Percentiles rank a stretch among this genome's conserved stretches.
Conservation (phyloP, 106 monocot genomes). For the Dendrobium nobile region DNA sequence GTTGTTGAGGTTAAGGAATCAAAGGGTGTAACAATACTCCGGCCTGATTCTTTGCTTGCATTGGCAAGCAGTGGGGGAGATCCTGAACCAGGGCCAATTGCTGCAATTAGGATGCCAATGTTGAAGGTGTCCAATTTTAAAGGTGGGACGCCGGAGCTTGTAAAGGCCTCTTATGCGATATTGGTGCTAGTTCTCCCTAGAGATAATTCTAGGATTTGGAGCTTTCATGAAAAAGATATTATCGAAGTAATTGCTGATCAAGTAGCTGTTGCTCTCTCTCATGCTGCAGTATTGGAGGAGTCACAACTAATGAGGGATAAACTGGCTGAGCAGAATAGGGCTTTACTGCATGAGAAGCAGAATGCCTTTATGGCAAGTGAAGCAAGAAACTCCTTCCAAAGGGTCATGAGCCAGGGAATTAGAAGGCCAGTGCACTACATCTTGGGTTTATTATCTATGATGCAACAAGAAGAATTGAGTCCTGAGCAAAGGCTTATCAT, state of each 20-base stretch:
- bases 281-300: conserved; percentile 64
- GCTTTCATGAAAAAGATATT: conserved; percentile 45
- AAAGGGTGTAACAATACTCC: conserved; percentile 34
- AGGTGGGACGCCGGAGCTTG: conserved; percentile 43
- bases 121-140: conserved; percentile 51
- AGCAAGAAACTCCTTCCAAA: conserved; percentile 52
- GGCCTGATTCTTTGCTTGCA: conserved; percentile 33
- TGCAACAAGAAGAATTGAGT: conserved; percentile 49
- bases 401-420: conserved; percentile 54
- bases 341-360: conserved; percentile 37
- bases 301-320: conserved; percentile 62
- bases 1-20: conserved; percentile 29
- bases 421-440: conserved; percentile 55
- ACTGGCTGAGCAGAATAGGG: conserved; percentile 45
- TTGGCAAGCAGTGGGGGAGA: conserved; percentile 31
- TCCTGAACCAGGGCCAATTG: conserved; percentile 26
- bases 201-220: conserved; percentile 44
- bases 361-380: conserved; percentile 47
- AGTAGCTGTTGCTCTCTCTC: conserved; percentile 68
- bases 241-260: conserved; percentile 67
- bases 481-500: conserved; percentile 45
- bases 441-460: conserved; percentile 42
- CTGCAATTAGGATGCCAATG: conserved; percentile 68
- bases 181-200: conserved; percentile 46
- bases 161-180: conserved; percentile 48